These are phyloP conservation scores for Tricholoma bakamatsutake DNA, from an alignment of 768 basidiomycete genomes.

Conservation along the genomic window DNA sequence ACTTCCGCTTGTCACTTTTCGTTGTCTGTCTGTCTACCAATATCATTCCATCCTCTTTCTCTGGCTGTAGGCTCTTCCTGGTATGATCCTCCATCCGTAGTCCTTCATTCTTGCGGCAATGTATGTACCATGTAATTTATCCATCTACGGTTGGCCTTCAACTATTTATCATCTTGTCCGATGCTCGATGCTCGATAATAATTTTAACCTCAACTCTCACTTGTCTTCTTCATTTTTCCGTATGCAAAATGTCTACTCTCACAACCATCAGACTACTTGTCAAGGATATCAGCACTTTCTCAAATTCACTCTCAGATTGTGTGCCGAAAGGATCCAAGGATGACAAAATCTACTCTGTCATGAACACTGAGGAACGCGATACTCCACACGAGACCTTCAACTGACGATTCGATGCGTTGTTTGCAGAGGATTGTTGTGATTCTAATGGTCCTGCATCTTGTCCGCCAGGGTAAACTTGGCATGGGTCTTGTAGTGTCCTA, in stretches of 20 bases:
- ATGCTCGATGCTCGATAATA: background rate
- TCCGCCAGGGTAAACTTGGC: background rate
- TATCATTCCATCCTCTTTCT: too few species aligned
- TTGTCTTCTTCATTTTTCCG: background rate
- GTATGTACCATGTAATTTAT: too few species aligned
- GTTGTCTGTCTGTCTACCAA: too few species aligned
- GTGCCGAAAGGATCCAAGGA: background rate
- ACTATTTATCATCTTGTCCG: too few species aligned
- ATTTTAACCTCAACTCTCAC: background rate
- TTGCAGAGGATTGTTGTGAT: background rate
- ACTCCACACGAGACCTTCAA: background rate
- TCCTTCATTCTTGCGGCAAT: too few species aligned
- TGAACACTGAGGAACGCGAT: background rate
- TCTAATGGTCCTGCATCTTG: background rate
- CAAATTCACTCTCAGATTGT: background rate
- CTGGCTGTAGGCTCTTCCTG: too few species aligned
- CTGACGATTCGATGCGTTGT: background rate
- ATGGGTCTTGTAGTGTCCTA: too few species aligned
- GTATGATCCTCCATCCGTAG: too few species aligned
- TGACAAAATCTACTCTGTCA: conserved; percentile 4
- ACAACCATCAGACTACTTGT: background rate
- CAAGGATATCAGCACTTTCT: background rate
- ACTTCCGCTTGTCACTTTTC: too few species aligned
- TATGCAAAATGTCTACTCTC: background rate
- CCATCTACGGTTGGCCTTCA: too few species aligned